Base-by-base conservation (phyloP, 2,329 filamentous ascomycete species). In the Scleromitrula shiraiana region DNA sequence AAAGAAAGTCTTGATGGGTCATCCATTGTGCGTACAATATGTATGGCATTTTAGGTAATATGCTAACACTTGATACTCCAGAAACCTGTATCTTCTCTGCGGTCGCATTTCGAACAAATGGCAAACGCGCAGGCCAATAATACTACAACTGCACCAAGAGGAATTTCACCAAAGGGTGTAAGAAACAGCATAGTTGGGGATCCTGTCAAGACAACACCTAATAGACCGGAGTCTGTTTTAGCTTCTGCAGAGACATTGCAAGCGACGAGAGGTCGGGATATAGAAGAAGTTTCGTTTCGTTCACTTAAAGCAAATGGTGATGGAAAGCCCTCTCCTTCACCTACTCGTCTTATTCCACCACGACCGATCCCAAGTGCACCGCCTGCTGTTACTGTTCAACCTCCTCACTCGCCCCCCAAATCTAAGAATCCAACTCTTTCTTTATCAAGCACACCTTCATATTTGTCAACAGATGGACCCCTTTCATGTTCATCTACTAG, bases 31-130 rank as follows among this genome's bases (percentile, higher is more conserved):
- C 66, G 80, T 66, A 49, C 12, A 26, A n/a, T 5, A 32, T 19
- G 10, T 35, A 12, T 10, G 17, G 15, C 12, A 8, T 45, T 29
- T 32, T 33, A 35, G 30, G 35, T 24, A 19, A 7, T 35, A n/a
- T 49, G 41, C 41, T 48, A 47, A 51, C 56, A 41, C 53, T 30
- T n/a, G 10, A 43, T 4, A 22, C n/a, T 23, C 3, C 29, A 88
- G 84, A 87, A 82, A 70, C 85, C 88, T 22, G 86, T 93, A 42
- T 93, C 87, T 43, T 90, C 86, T 43, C 72, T 93, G 52, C 77
- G 83, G 53, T 87, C 85, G 54, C 82, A 85, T 59, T 93, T 91
- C 65, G 87, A 93, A 71, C 88, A 83, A 62, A 80, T 91, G 70
- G 72, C 76, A 55, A 77, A 73, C 62, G 54, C 65, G 46, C 69